phyloP scores from a whole-genome alignment of 2,329 filamentous ascomycete species.

The Venturia effusa region DNA sequence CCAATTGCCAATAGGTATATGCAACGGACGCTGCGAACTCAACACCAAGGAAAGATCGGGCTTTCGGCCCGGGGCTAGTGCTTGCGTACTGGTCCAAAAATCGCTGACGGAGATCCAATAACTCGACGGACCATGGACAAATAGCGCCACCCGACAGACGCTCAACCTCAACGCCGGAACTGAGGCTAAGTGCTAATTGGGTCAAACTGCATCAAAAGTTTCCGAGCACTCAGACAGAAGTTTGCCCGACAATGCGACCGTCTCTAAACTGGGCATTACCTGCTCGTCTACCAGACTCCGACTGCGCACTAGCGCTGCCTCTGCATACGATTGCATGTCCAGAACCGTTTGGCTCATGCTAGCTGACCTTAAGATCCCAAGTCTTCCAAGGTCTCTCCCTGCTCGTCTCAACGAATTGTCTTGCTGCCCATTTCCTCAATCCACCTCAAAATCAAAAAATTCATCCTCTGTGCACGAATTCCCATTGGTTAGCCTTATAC shows the following conservation, averaged over 20 bases:
- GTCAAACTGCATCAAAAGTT: neutral
- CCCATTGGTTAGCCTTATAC: neutral
- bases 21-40: neutral
- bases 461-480: neutral
- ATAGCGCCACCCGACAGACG: neutral
- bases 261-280: neutral
- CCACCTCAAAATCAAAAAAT: neutral
- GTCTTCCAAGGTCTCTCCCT: neutral
- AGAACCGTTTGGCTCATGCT: neutral
- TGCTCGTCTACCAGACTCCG: neutral
- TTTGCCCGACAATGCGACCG: neutral
- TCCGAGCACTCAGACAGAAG: neutral
- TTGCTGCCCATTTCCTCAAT: neutral
- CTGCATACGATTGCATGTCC: neutral
- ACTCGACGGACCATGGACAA: neutral
- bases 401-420: neutral
- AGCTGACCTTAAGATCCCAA: neutral
- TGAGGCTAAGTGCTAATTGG: neutral
- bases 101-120: neutral
- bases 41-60: neutral
- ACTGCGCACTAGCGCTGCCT: neutral
- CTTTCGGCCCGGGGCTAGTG: neutral
- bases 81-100: neutral
- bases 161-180: neutral
- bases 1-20: too few species aligned